Conservation (phyloP, 345 rosid species). For the Boechera retrofracta region DNA sequence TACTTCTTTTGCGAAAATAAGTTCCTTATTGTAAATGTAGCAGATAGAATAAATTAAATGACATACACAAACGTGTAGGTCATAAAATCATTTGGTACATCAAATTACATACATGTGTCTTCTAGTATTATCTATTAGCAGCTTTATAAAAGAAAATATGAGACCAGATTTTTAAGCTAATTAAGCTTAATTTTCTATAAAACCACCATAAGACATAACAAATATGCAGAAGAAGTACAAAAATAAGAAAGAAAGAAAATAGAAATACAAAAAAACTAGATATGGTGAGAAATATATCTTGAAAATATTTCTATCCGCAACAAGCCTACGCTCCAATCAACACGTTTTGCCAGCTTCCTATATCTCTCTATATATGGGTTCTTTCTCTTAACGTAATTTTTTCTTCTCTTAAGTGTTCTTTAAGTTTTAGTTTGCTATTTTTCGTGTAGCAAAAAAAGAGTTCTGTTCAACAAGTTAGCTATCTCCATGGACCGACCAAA, state of each 20-base stretch:
- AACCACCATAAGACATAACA: not conserved
- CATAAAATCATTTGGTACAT: not conserved
- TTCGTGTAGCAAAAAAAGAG: not conserved
- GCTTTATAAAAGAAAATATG: not conserved
- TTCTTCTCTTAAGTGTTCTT: conserved; percentile 11
- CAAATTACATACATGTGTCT: not conserved
- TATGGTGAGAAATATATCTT: conserved; percentile 7
- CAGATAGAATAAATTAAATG: not conserved
- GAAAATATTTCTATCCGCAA: not conserved
- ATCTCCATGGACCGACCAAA: conserved; percentile 29
- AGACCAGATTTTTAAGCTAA: conserved; percentile 1
- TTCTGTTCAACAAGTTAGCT: conserved; percentile 5
- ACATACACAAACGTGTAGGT: conserved; percentile 4
- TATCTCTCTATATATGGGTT: conserved; percentile 42
- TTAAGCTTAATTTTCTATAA: not conserved
- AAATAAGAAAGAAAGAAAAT: not conserved
- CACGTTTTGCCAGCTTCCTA: not conserved
- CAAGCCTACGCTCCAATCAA: not conserved
- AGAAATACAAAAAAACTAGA: not conserved
- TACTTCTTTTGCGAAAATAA: not conserved
- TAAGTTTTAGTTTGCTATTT: not conserved
- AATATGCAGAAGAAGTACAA: not conserved
- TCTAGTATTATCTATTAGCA: not conserved
- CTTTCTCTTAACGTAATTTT: not conserved
- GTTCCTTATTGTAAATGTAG: not conserved